phyloP scores from a whole-genome alignment of 352 stramenopile species.

The Globisporangium nagaii region DNA sequence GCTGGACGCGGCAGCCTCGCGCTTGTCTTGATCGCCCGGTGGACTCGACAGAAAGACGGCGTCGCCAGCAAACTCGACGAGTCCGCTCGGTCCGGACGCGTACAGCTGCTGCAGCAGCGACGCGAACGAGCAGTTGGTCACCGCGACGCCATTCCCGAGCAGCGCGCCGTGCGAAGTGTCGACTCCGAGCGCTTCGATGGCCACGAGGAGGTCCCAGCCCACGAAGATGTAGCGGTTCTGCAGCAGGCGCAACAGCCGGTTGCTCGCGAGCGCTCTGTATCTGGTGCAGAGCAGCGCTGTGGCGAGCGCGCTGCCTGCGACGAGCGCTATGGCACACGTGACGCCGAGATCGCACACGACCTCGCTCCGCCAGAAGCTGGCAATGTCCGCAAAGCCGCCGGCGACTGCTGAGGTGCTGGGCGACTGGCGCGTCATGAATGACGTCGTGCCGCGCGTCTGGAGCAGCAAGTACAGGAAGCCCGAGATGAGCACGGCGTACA shows the following conservation, averaged over 20 bases:
- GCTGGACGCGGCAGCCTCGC: background rate
- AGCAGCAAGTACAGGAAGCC: constrained; percentile 32
- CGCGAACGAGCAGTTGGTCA: constrained; percentile 28
- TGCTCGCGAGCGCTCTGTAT: constrained; percentile 34
- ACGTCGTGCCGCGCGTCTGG: constrained; percentile 18
- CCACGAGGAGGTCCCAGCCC: constrained; percentile 36
- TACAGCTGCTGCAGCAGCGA: constrained; percentile 43
- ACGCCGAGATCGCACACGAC: constrained; percentile 45
- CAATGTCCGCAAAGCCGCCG: constrained; percentile 27
- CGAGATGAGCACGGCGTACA: constrained; percentile 43
- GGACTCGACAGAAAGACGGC: background rate
- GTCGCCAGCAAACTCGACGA: constrained; percentile 38
- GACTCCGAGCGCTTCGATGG: constrained; percentile 32
- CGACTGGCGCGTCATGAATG: constrained; percentile 37
- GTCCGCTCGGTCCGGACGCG: constrained; percentile 38
- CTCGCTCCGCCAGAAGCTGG: constrained; percentile 41
- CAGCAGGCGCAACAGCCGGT: constrained; percentile 31
- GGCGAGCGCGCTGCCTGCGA: constrained; percentile 17
- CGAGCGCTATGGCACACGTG: constrained; percentile 24
- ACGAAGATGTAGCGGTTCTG: constrained; percentile 42
- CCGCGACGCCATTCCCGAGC: constrained; percentile 11
- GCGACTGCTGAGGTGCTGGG: constrained; percentile 24
- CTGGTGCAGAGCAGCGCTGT: constrained; percentile 23
- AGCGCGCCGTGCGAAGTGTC: constrained; percentile 25
- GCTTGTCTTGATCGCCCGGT: background rate